These are phyloP conservation scores for Curvularia spicifera DNA, from an alignment of 2,329 filamentous ascomycete genomes.

Conservation along the genomic window DNA sequence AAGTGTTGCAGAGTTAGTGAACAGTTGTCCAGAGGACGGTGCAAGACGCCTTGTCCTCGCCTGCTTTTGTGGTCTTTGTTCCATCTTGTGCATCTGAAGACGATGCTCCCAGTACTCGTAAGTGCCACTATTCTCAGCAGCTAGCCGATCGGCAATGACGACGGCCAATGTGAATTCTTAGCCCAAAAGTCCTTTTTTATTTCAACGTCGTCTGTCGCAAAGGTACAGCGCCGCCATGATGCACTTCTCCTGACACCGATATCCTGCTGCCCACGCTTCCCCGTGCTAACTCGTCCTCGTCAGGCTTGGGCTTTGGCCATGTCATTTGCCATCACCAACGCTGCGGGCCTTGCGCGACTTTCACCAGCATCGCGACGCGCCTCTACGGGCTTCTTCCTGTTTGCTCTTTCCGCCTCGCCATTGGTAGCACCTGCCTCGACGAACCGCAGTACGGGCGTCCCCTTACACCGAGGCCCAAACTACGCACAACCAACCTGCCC, in stretches of 20 bases:
- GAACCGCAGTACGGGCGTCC: slow-evolving; percentile 24
- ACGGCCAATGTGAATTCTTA: slow-evolving; percentile 39
- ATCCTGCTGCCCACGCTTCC: slow-evolving; percentile 8
- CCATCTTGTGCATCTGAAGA: neutral
- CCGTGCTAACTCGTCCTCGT: slow-evolving; percentile 31
- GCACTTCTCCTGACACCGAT: slow-evolving; percentile 16
- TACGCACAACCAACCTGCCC: slow-evolving; percentile 40
- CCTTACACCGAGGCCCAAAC: slow-evolving; percentile 22
- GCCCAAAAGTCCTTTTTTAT: slow-evolving; percentile 36
- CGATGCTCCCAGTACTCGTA: slow-evolving; percentile 33
- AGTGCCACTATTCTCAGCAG: slow-evolving; percentile 25
- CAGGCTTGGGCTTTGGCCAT: slow-evolving; percentile 48
- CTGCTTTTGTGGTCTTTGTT: neutral
- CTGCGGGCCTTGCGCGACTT: slow-evolving; percentile 31
- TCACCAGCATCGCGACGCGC: slow-evolving; percentile 31
- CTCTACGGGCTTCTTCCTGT: slow-evolving; percentile 38
- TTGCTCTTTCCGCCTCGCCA: slow-evolving; percentile 41
- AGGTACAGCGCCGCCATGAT: slow-evolving; percentile 33
- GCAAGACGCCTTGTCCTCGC: neutral
- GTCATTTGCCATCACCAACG: slow-evolving; percentile 44
- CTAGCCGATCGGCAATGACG: slow-evolving; percentile 44
- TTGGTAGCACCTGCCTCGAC: slow-evolving; percentile 34
- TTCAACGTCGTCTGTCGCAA: slow-evolving; percentile 29
- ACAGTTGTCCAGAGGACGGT: slow-evolving; percentile 19
- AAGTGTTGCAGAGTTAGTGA: slow-evolving; percentile 8